Evolutionary conservation across 208 protist genomes (phyloP), one percentile per base, ranked within the genome.

Genomic region (Trypanosoma conorhini): DNA sequence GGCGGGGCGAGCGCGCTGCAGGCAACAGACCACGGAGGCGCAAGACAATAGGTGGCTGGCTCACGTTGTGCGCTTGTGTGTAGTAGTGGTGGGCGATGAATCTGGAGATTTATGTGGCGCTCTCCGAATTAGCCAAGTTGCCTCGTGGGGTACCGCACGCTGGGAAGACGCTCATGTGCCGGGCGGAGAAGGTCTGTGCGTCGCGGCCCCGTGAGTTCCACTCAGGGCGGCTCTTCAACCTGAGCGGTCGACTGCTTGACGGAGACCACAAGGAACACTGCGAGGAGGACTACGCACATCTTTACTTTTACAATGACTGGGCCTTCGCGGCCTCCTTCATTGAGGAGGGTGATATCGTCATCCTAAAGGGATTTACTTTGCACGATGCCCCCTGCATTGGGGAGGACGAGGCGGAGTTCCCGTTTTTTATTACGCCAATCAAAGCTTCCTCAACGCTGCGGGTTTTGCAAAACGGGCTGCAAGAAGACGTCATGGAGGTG

Each of bases 261-360:
- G 21, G 70, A 3, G 46, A 51, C 55, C 26, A 72, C 28, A 63
- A 62, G 48, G 38, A 56, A 22, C 33, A 63, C 38, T 33, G 12
- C 22, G 64, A 67, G 13, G 51, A 22, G 1, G 51, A 42, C 9
- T 60, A 35, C n/a, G 67, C 88, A 28, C 80, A 81, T 56, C 59
- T 91, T 31, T 81, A 91, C 70, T 91, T 92, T 68, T 89, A 88
- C 64, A 79, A 85, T 38, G 72, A 84, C 40, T 94, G 86, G 89
- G 89, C 82, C 9, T 69, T 71, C 54, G 87, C 74, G 1, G 86
- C 85, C 17, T 71, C 82, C 40, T 94, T 94, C 67, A 67, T 89
- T 17, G 83, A 89, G 40, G 60, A 67, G 3, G 86, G 82, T 30
- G 89, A 92, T 57, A 79, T 86, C 35, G 28, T 94, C 17, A 42